These are phyloP conservation scores for Penicillium turbatum DNA, from an alignment of 495 filamentous ascomycete species.

Conservation along the genomic window DNA sequence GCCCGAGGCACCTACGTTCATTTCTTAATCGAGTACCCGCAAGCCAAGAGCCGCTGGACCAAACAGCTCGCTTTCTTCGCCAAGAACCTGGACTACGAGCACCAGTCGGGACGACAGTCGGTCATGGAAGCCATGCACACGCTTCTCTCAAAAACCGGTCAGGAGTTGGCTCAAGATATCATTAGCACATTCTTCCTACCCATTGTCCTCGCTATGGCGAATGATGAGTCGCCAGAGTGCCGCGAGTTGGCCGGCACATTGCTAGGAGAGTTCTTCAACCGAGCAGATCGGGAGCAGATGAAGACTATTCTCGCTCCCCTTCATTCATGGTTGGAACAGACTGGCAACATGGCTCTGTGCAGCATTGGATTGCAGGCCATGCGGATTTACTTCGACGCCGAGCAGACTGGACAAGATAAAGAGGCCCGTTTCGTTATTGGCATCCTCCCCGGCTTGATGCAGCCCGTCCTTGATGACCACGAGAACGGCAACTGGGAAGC, in stretches of 20 bases:
- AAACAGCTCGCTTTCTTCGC: conserved; percentile 88
- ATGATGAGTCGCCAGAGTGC: conserved; percentile 84
- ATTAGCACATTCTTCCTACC: conserved; percentile 79
- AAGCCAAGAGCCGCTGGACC: conserved; percentile 76
- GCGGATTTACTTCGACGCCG: conserved; percentile 73
- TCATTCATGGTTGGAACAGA: conserved; percentile 71
- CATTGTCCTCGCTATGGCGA: conserved; percentile 75
- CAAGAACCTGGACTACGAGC: conserved; percentile 84
- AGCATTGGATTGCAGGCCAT: conserved; percentile 75
- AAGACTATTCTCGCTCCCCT: conserved; percentile 64
- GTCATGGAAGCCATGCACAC: conserved; percentile 87
- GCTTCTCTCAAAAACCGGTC: conserved; percentile 73
- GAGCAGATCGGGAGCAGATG: conserved; percentile 68
- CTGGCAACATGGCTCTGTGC: conserved; percentile 61
- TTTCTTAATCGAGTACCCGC: conserved; percentile 91
- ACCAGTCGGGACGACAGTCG: conserved; percentile 80
- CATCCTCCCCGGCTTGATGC: conserved; percentile 47
- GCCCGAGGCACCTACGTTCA: conserved; percentile 88
- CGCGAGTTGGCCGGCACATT: conserved; percentile 76
- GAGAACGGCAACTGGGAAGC: conserved; percentile 67
- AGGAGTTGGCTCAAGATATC: conserved; percentile 77
- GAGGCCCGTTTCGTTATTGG: conserved; percentile 47
- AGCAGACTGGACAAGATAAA: conserved; percentile 58
- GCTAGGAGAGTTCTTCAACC: conserved; percentile 72
- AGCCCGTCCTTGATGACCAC: conserved; percentile 42